Percentiles rank a stretch among this genome's conserved stretches.
Conservation (phyloP, 2,329 filamentous ascomycete species). For the Alternaria consortialis region DNA sequence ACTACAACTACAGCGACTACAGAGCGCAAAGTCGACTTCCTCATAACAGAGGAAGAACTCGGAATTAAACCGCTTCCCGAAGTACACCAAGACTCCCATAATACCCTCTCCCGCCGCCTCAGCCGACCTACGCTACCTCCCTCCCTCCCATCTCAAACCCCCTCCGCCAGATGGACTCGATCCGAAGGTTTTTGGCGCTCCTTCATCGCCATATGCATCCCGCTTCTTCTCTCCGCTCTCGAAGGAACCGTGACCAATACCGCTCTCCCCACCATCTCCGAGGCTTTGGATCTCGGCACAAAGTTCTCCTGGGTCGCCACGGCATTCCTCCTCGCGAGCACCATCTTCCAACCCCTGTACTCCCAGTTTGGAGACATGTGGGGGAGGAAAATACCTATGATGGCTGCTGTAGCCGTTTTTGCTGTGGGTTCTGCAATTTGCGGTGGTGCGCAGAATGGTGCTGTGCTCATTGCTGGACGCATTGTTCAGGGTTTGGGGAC, state of each 20-base stretch:
- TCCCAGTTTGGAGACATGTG: slow-evolving; percentile 64
- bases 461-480: slow-evolving; percentile 64
- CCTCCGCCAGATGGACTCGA: slow-evolving; percentile 24
- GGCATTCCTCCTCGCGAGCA: slow-evolving; percentile 42
- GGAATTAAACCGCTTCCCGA: not conserved
- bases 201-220: slow-evolving; percentile 42
- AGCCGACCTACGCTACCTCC: slow-evolving; percentile 15
- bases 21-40: slow-evolving; percentile 2
- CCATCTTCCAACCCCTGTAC: slow-evolving; percentile 60
- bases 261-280: slow-evolving; percentile 53
- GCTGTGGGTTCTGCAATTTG: slow-evolving; percentile 63
- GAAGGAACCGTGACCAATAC: slow-evolving; percentile 54
- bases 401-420: slow-evolving; percentile 57
- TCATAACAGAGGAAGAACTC: not conserved
- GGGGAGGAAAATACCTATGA: slow-evolving; percentile 56
- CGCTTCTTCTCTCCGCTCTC: slow-evolving; percentile 33
- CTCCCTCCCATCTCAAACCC: slow-evolving; percentile 8
- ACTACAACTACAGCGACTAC: not conserved
- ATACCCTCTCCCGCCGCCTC: not conserved
- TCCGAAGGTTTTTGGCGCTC: slow-evolving; percentile 42
- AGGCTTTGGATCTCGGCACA: slow-evolving; percentile 33
- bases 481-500: slow-evolving; percentile 64
- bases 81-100: not conserved
- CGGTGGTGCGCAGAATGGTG: slow-evolving; percentile 56
- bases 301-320: slow-evolving; percentile 41